phyloP scores from a whole-genome alignment of 2,329 filamentous ascomycete genomes.

The Pseudopyricularia javanii region DNA sequence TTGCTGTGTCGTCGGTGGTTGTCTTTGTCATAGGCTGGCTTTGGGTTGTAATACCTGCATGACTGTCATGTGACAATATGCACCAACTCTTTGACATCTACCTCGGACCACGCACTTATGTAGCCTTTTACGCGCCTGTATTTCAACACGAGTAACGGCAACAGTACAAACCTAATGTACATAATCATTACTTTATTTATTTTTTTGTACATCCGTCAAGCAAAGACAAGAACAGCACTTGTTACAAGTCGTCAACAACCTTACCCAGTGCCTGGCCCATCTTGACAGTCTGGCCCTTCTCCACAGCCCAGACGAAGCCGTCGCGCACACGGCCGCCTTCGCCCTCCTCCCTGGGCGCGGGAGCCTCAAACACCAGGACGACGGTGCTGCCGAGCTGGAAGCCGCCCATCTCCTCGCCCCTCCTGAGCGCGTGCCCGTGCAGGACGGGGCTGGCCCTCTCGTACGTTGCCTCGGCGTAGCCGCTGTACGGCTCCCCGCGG shows the following conservation, averaged over 20 bases:
- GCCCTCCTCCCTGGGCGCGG: conserved; percentile 39
- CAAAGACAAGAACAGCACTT: background rate
- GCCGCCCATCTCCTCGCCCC: conserved; percentile 95
- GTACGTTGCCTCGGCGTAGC: conserved; percentile 88
- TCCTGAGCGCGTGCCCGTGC: conserved; percentile 67
- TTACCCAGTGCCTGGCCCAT: conserved; percentile 78
- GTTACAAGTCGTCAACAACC: conserved; percentile 35
- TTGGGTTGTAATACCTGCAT: no score
- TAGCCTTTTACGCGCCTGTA: no score
- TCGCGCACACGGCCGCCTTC: conserved; percentile 29
- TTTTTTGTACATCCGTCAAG: background rate
- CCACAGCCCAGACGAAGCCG: conserved; percentile 77
- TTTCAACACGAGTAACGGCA: no score
- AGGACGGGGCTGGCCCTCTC: conserved; percentile 63
- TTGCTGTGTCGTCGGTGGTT: no score
- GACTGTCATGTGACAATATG: no score
- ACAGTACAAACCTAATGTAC: background rate
- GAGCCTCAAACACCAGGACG: conserved; percentile 93
- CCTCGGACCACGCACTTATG: no score
- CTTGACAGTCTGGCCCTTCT: conserved; percentile 78
- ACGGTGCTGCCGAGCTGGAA: conserved; percentile 94
- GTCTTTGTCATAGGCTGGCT: no score
- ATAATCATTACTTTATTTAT: background rate
- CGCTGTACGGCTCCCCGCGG: conserved; percentile 72
- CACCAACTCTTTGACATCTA: no score